phyloP scores from a whole-genome alignment of 805 yeast species.

The Cyberlindnera mrakii region DNA sequence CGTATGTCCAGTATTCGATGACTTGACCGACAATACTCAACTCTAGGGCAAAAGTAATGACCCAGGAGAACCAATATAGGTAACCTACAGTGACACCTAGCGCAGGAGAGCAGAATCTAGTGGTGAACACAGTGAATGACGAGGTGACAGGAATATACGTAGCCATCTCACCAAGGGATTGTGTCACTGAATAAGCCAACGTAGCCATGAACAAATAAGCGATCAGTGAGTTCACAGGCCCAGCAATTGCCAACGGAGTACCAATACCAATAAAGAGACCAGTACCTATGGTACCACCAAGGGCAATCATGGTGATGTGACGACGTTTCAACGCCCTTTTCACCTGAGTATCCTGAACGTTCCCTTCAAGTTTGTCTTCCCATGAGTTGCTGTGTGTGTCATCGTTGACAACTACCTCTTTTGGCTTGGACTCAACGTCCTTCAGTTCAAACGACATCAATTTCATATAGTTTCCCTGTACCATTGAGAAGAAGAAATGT shows the following conservation, averaged over 20 bases:
- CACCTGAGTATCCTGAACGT: constrained; percentile 36
- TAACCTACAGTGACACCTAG: constrained; percentile 69
- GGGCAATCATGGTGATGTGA: constrained; percentile 69
- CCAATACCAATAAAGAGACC: constrained; percentile 68
- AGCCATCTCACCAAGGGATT: constrained; percentile 77
- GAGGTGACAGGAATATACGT: constrained; percentile 64
- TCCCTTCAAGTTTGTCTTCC: constrained; percentile 9
- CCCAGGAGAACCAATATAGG: constrained; percentile 76
- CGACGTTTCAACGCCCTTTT: constrained; percentile 58
- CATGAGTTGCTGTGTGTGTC: not conserved
- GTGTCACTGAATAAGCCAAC: constrained; percentile 60
- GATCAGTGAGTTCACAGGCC: constrained; percentile 64
- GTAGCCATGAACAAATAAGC: constrained; percentile 63
- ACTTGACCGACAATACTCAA: constrained; percentile 67
- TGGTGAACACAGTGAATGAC: constrained; percentile 64
- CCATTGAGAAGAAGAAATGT: not conserved
- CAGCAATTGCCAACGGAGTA: constrained; percentile 48
- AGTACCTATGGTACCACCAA: constrained; percentile 78
- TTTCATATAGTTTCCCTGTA: not conserved
- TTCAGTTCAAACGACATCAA: constrained; percentile 5
- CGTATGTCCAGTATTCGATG: constrained; percentile 56
- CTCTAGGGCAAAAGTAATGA: constrained; percentile 70
- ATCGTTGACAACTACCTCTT: not conserved
- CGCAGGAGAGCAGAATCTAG: constrained; percentile 64
- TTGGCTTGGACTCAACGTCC: constrained; percentile 6